Conservation (phyloP, 1,139 yeast genomes). For the Kodamaea alishanica region DNA sequence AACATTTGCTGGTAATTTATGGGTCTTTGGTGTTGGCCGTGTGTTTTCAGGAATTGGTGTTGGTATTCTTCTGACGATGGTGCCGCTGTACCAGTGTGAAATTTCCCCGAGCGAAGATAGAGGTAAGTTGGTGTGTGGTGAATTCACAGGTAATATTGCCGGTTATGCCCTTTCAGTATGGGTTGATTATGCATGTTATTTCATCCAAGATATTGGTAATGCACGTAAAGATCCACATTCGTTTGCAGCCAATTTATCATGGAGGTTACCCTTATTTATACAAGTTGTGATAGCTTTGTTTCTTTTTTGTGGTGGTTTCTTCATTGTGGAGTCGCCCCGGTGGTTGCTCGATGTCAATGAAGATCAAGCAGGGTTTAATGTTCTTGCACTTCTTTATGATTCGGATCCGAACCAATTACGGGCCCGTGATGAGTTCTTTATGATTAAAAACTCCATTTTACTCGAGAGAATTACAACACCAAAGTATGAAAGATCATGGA, state of each 20-base stretch:
- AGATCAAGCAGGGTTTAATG: conserved; percentile 59
- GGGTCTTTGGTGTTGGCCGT: conserved; percentile 46
- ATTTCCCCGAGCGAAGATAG: conserved; percentile 54
- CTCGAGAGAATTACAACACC: conserved; percentile 42
- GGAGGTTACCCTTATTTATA: conserved; percentile 50
- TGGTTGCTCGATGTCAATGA: conserved; percentile 50
- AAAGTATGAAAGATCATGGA: conserved; percentile 43
- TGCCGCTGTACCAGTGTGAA: conserved; percentile 55
- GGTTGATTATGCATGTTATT: conserved; percentile 53
- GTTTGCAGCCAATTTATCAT: conserved; percentile 44
- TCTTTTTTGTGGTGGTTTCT: conserved; percentile 48
- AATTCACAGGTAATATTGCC: conserved; percentile 50
- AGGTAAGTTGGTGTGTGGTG: conserved; percentile 53
- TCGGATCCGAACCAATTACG: conserved; percentile 49
- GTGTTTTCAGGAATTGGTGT: conserved; percentile 53
- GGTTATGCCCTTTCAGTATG: conserved; percentile 55
- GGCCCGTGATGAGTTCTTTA: conserved; percentile 63
- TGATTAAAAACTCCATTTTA: conserved; percentile 77
- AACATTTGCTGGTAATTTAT: conserved; percentile 41
- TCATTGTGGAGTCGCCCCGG: conserved; percentile 54
- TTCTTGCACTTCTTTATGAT: conserved; percentile 75
- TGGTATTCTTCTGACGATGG: conserved; percentile 50
- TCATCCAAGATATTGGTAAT: conserved; percentile 41
- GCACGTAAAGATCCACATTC: conserved; percentile 35
- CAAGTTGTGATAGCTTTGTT: conserved; percentile 47